Conservation (phyloP, 768 basidiomycete genomes). For the Podaxis rugospora region DNA sequence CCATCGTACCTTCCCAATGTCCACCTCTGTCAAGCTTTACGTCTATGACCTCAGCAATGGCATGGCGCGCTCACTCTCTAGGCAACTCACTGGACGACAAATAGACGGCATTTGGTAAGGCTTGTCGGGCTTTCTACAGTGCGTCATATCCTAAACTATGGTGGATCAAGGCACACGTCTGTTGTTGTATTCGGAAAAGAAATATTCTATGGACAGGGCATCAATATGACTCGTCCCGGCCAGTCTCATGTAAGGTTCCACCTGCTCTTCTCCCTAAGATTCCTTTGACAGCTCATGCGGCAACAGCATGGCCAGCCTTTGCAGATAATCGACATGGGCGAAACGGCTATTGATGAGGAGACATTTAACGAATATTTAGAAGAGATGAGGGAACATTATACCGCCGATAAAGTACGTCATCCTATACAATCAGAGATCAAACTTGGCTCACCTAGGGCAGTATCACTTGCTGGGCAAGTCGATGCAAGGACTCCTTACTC, state of each 20-base stretch:
- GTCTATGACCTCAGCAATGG: constrained; percentile 92
- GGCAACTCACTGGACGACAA: constrained; percentile 79
- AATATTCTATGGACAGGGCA: constrained; percentile 88
- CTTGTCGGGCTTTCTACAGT: neutral
- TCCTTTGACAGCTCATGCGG: neutral
- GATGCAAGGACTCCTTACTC: neutral
- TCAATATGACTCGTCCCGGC: constrained; percentile 66
- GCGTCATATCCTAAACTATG: neutral
- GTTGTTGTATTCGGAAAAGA: constrained; percentile 86
- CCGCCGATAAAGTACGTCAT: constrained; percentile 74
- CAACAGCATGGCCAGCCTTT: constrained; percentile 70
- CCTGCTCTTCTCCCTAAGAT: neutral
- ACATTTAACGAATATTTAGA: constrained; percentile 83
- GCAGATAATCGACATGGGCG: constrained; percentile 69
- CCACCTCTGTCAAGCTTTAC: constrained; percentile 67
- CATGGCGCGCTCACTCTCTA: constrained; percentile 73
- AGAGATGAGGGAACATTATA: constrained; percentile 76
- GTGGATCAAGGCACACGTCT: constrained; percentile 70
- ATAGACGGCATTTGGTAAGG: constrained; percentile 89
- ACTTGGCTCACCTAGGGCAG: constrained; percentile 29
- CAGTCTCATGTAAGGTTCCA: constrained; percentile 66
- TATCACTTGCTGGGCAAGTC: constrained; percentile 78
- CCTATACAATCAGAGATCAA: neutral
- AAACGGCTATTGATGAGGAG: constrained; percentile 75
- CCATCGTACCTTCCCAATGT: constrained; percentile 18